Evolutionary conservation across 164 flowering plant genomes (phyloP).

Genomic region (Vitis riparia): DNA sequence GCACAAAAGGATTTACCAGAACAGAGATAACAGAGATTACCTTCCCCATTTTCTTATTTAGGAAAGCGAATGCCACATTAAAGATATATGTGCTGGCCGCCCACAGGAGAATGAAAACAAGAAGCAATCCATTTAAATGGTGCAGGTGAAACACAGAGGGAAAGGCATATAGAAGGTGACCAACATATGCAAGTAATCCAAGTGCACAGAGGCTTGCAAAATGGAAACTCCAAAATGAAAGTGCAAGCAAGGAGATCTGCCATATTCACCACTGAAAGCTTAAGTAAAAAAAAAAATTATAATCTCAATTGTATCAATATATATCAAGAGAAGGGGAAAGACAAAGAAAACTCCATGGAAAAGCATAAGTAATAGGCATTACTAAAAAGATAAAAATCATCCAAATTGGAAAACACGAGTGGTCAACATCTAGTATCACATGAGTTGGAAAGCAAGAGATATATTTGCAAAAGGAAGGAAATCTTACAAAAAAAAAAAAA

Average conservation of each 20-base stretch:
- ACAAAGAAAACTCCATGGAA: background rate
- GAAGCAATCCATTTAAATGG: constrained; percentile 75
- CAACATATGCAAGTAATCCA: constrained; percentile 82
- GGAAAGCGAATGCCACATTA: constrained; percentile 69
- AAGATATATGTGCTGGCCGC: constrained; percentile 81
- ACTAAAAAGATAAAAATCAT: too few species aligned
- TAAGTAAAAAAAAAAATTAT: background rate
- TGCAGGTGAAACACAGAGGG: constrained; percentile 80
- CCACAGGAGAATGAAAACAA: constrained; percentile 86
- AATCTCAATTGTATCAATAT: background rate
- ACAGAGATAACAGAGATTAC: constrained; percentile 31
- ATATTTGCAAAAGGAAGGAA: too few species aligned
- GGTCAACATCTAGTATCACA: too few species aligned
- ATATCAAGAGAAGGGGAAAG: background rate
- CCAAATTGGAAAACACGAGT: too few species aligned
- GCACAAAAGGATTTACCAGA: background rate
- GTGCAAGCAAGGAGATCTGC: constrained; percentile 80
- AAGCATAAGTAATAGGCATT: too few species aligned
- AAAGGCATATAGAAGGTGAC: constrained; percentile 67
- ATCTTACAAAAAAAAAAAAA: background rate
- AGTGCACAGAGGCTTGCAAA: constrained; percentile 82
- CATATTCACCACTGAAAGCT: constrained; percentile 38
- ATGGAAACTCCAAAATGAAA: constrained; percentile 83
- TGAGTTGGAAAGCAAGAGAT: too few species aligned
- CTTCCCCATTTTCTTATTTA: constrained; percentile 57